A percentile compares a stretch with the other conserved stretches of the same genome.
Evolutionary conservation across 2,329 filamentous ascomycete genomes (phyloP).

Genomic region (Emmonsia crescens): DNA sequence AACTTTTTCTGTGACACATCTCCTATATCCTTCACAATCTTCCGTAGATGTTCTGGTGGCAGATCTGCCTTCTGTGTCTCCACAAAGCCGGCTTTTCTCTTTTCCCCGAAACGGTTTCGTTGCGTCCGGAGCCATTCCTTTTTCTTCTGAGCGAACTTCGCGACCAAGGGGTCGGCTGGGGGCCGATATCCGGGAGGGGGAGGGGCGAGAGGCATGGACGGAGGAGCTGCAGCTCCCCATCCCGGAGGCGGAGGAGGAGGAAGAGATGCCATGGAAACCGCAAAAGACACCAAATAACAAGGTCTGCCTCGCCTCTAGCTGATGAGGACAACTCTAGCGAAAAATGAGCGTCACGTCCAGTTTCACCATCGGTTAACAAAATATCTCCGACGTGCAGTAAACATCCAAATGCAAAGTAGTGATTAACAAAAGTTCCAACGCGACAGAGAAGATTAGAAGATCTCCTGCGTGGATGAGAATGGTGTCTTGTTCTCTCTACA

Average conservation of each 20-base stretch:
- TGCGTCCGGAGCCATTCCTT: slow-evolving; percentile 93
- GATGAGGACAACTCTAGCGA: neutral
- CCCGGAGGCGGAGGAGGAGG: slow-evolving; percentile 59
- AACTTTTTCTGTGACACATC: slow-evolving; percentile 99
- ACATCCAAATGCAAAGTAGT: neutral
- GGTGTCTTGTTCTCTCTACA: neutral
- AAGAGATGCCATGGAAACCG: slow-evolving; percentile 44
- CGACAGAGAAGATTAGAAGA: neutral
- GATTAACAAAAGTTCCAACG: neutral
- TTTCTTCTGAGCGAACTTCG: slow-evolving; percentile 97
- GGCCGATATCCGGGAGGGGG: slow-evolving; percentile 80
- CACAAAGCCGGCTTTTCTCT: slow-evolving; percentile 89
- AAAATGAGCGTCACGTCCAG: slow-evolving; percentile 4
- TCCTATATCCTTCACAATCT: slow-evolving; percentile 96
- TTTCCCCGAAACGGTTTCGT: slow-evolving; percentile 89
- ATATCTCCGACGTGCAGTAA: neutral
- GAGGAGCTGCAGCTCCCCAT: slow-evolving; percentile 46
- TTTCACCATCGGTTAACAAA: slow-evolving; percentile 6
- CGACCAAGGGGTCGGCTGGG: slow-evolving; percentile 67
- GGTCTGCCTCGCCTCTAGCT: neutral
- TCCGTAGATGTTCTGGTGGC: slow-evolving; percentile 94
- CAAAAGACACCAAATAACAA: neutral
- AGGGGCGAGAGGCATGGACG: slow-evolving; percentile 50
- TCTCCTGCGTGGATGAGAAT: neutral
- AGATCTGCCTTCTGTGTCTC: slow-evolving; percentile 98